Base-by-base conservation (phyloP, 2,329 filamentous ascomycete genomes). In the Alternaria gaisen region DNA sequence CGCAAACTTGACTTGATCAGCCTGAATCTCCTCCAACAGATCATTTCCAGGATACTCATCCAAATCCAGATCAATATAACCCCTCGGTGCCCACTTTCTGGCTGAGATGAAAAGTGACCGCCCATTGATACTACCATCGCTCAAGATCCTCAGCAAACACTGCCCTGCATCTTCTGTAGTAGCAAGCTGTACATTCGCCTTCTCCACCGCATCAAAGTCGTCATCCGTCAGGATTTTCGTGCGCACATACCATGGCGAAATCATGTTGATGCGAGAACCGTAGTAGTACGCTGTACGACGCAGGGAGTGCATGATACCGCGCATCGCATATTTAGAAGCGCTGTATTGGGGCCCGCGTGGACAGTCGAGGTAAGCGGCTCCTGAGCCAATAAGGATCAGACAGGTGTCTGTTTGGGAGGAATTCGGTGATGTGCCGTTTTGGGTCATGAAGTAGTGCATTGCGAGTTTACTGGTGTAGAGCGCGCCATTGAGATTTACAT, bases 281-380 rank as follows among this genome's bases (percentile, higher is more conserved):
- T 60, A 50, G 30, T 41, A 52, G 24, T 26, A 38, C 4, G 55
- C 54, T 3, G 60, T 63, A 11, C 60, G 36, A 41, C 60, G 43
- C 6, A 65, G 32, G 3, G 42, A 16, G 5, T 56, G 56, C 60
- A 63, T 65, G 11, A 65, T 44, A 7, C 63, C 60, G 4, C 63
- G 56, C 40, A 58, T 53, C 24, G 48, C 63, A 57, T 61, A 65
- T 44, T 65, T 65, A 8, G 56, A 50, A 14, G 44, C 56, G 12
- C 20, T 40, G 22, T 63, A 63, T 41, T 65, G 60, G 14, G 56
- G 60, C 4, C 36, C 40, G 8, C 63, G 28, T 9, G 63, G 63
- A 20, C 40, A 43, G 41, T 63, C 63, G 20, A 58, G 42, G 44
- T 53, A 65, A 20, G 58, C 58, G 7, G 59, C 62, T 5, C 50